Evolutionary conservation across 306 rosid species (phyloP).

Genomic region (Crataegus laevigata): DNA sequence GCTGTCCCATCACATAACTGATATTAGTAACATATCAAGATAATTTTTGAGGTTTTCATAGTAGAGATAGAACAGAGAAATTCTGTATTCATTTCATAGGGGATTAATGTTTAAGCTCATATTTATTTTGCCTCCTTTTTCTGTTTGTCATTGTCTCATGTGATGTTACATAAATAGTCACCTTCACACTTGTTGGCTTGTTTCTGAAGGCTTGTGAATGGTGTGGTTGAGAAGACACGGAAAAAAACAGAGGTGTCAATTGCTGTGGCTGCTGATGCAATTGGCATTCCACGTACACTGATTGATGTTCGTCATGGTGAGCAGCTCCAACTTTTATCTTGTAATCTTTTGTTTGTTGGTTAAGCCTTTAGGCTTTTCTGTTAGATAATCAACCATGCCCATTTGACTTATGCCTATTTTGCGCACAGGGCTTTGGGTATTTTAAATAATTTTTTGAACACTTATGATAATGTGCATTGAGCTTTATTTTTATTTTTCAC

Average conservation of each 20-base stretch:
- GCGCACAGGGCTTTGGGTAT: neutral
- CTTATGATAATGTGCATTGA: neutral
- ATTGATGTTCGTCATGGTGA: slow-evolving; percentile 93
- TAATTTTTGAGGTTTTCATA: neutral
- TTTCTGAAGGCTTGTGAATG: slow-evolving; percentile 77
- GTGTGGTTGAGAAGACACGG: slow-evolving; percentile 80
- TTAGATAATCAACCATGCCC: neutral
- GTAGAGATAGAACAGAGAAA: neutral
- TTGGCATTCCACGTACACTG: slow-evolving; percentile 74
- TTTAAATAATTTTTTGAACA: neutral
- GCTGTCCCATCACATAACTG: neutral
- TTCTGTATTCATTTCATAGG: neutral
- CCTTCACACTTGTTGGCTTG: neutral
- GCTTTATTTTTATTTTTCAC: neutral
- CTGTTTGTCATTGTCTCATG: neutral
- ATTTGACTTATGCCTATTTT: neutral
- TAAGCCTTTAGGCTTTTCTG: neutral
- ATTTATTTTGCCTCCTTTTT: neutral
- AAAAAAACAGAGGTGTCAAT: slow-evolving; percentile 58
- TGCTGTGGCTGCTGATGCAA: slow-evolving; percentile 66
- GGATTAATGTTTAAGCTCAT: neutral
- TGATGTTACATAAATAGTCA: neutral
- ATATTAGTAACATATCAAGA: neutral
- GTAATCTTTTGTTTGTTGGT: neutral
- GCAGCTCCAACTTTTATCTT: neutral